Evolutionary conservation across 495 filamentous ascomycete species (phyloP).

Genomic region (Aeminium ludgeri): DNA sequence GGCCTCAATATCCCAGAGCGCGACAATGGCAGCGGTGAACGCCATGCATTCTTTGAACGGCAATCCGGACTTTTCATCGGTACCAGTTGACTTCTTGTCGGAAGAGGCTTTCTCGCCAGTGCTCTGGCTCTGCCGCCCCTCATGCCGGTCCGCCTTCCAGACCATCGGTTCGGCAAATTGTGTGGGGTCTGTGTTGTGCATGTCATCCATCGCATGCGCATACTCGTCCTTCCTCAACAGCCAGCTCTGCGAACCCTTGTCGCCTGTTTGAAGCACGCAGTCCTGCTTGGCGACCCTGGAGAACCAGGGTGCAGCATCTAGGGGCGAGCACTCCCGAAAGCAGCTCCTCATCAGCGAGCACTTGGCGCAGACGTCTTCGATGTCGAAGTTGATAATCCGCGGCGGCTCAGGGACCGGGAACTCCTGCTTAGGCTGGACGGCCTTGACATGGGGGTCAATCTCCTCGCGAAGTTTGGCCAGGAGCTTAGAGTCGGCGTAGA

Average conservation of each 20-base stretch:
- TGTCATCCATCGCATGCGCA: constrained; percentile 32
- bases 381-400: constrained; percentile 29
- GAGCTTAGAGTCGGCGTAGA: constrained; percentile 30
- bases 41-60: constrained; percentile 25
- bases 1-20: constrained; percentile 27
- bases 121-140: not conserved
- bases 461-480: constrained; percentile 36
- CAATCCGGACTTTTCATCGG: constrained; percentile 21
- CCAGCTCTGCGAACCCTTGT: constrained; percentile 28
- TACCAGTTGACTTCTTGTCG: no score
- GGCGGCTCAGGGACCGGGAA: constrained; percentile 40
- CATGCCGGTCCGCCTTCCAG: constrained; percentile 37
- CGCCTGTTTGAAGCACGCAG: constrained; percentile 27
- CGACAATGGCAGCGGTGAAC: constrained; percentile 25
- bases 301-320: constrained; percentile 34
- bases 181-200: constrained; percentile 32
- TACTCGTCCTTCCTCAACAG: constrained; percentile 33
- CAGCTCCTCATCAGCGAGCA: constrained; percentile 38
- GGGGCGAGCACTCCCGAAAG: constrained; percentile 37
- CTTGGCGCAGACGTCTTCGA: constrained; percentile 27
- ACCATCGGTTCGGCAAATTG: constrained; percentile 33
- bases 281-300: constrained; percentile 30
- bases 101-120: no score
- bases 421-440: constrained; percentile 30
- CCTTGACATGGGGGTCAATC: constrained; percentile 30